Conservation (phyloP, 2,329 filamentous ascomycete genomes). For the Trichothecium roseum region DNA sequence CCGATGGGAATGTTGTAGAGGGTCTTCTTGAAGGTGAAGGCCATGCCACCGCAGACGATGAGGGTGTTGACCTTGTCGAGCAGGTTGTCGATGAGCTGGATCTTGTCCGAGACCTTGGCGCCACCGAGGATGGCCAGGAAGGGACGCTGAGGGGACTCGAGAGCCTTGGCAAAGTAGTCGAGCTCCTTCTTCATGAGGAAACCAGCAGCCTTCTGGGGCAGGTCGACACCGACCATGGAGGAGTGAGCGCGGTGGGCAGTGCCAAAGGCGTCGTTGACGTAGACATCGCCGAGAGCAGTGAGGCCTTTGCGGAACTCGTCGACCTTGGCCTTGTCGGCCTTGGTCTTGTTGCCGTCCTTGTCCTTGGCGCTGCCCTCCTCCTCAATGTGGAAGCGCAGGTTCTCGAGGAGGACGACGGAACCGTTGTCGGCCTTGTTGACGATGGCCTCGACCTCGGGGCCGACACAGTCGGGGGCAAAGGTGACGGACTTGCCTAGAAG, state of each 20-base stretch:
- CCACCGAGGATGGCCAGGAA: slow-evolving; percentile 98
- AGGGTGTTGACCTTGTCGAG: slow-evolving; percentile 96
- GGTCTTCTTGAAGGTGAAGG: slow-evolving; percentile 99
- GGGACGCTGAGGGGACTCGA: slow-evolving; percentile 84
- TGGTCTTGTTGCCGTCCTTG: slow-evolving; percentile 89
- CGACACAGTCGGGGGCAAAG: slow-evolving; percentile 85
- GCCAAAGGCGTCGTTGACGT: slow-evolving; percentile 97
- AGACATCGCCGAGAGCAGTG: slow-evolving; percentile 90
- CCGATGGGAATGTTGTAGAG: slow-evolving; percentile 84
- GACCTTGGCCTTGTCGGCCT: slow-evolving; percentile 90
- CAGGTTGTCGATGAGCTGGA: slow-evolving; percentile 97
- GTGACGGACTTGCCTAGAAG: slow-evolving; percentile 74
- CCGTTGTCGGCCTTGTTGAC: slow-evolving; percentile 76
- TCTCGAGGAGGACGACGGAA: slow-evolving; percentile 86
- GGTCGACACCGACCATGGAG: slow-evolving; percentile 95
- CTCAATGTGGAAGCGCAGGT: slow-evolving; percentile 95
- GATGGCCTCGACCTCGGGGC: slow-evolving; percentile 77
- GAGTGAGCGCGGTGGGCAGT: slow-evolving; percentile 97
- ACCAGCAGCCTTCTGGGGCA: slow-evolving; percentile 92
- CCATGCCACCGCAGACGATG: slow-evolving; percentile 95
- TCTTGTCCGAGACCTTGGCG: slow-evolving; percentile 99
- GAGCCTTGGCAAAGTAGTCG: slow-evolving; percentile 96
- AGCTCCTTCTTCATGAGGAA: slow-evolving; percentile 99
- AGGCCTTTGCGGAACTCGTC: slow-evolving; percentile 90
- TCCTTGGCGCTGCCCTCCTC: slow-evolving; percentile 97